phyloP scores from a whole-genome alignment of 768 basidiomycete genomes.

The Pleurotus citrinopileatus region DNA sequence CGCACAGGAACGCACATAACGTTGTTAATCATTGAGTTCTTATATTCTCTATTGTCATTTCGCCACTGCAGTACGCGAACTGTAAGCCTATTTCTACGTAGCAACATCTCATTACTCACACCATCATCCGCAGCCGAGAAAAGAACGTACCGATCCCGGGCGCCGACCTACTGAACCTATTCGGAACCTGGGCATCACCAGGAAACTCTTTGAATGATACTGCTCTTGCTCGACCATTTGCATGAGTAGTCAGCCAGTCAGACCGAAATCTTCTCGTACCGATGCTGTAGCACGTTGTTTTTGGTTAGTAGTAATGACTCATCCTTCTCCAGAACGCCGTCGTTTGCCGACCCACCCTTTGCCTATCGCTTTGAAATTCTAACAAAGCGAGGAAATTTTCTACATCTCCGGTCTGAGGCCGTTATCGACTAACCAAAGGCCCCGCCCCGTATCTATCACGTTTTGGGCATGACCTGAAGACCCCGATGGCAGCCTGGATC shows the following conservation, averaged over 20 bases:
- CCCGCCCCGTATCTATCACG: too few relatives aligned
- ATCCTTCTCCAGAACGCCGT: too few relatives aligned
- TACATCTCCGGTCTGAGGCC: too few relatives aligned
- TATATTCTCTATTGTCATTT: not conserved
- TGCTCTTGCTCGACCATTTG: not conserved
- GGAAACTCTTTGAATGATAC: not conserved
- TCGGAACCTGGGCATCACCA: not conserved
- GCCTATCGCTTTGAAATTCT: too few relatives aligned
- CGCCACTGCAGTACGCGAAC: conserved; percentile 47
- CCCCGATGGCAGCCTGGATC: too few relatives aligned
- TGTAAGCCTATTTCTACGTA: conserved; percentile 35
- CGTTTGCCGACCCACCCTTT: too few relatives aligned
- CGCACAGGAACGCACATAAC: not conserved
- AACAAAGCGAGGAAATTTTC: too few relatives aligned
- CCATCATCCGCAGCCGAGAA: conserved; percentile 20
- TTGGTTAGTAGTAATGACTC: too few relatives aligned
- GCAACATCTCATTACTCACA: not conserved
- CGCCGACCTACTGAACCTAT: conserved; percentile 14
- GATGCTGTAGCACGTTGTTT: too few relatives aligned
- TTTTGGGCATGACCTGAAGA: too few relatives aligned
- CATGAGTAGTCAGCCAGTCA: not conserved
- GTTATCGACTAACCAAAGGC: too few relatives aligned
- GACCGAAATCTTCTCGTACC: too few relatives aligned
- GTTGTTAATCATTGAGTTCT: conserved; percentile 14
- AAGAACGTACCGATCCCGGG: conserved; percentile 34